A percentile compares a stretch with the other conserved stretches of the same genome.
These are phyloP conservation scores for Gracilaria vermiculophylla DNA, from an alignment of 23 red algal species.

Conservation along the genomic window DNA sequence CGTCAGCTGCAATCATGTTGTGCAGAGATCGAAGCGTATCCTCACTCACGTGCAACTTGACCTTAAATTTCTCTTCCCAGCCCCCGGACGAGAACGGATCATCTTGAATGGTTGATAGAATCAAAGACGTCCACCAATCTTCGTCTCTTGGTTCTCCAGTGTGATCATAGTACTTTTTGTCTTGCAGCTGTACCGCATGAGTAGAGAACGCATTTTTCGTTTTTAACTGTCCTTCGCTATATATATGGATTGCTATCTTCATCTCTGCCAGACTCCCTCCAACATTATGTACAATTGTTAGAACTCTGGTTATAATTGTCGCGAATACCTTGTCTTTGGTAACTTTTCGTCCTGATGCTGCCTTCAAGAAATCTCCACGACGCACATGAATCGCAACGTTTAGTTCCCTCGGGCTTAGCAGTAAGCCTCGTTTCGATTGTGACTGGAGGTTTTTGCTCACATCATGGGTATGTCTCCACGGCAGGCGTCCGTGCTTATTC, in stretches of 20 bases:
- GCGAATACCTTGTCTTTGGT: constrained; percentile 45
- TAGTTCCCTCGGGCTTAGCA: constrained; percentile 5
- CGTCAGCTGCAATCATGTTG: constrained; percentile 55
- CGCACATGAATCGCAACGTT: constrained; percentile 64
- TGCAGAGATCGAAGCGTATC: constrained; percentile 45
- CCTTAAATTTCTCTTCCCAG: background rate
- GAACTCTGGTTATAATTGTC: constrained; percentile 1
- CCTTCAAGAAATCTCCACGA: constrained; percentile 47
- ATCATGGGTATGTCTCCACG: background rate
- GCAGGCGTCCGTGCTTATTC: constrained; percentile 30
- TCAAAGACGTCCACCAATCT: constrained; percentile 37
- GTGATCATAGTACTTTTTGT: constrained; percentile 36
- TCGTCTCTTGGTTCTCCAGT: constrained; percentile 2
- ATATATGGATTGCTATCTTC: constrained; percentile 53
- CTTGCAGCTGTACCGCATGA: constrained; percentile 32
- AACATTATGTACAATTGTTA: constrained; percentile 22
- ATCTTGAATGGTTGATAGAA: background rate
- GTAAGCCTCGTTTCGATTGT: background rate
- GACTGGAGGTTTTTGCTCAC: background rate
- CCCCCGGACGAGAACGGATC: background rate
- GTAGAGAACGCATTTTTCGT: constrained; percentile 16
- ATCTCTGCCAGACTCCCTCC: constrained; percentile 31
- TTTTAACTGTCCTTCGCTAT: constrained; percentile 46
- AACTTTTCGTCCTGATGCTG: background rate
- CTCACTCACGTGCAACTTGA: constrained; percentile 54